These are phyloP conservation scores for Andrographis paniculata DNA, from an alignment of 305 asterid genomes.

Conservation along the genomic window DNA sequence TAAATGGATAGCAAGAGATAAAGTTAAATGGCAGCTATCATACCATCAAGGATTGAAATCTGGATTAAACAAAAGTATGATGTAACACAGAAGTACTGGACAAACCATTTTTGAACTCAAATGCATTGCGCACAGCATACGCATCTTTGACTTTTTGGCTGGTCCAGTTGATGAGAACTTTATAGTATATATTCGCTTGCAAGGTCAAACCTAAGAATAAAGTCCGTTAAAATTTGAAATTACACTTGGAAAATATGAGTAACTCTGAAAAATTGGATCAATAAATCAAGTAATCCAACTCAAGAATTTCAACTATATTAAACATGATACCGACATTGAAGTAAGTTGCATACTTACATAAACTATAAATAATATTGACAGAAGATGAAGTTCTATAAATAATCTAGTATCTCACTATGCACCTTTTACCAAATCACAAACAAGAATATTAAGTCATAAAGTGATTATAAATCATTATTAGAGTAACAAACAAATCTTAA, in stretches of 20 bases:
- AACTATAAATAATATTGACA: too few species aligned
- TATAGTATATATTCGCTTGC: slow-evolving; percentile 81
- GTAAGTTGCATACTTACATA: too few species aligned
- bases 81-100: slow-evolving; percentile 8
- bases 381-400: too few species aligned
- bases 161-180: slow-evolving; percentile 82
- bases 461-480: too few species aligned
- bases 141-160: slow-evolving; percentile 95
- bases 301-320: too few species aligned
- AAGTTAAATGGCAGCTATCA: neutral
- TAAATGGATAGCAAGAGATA: too few species aligned
- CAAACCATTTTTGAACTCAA: slow-evolving; percentile 79
- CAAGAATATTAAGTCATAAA: too few species aligned
- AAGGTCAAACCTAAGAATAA: slow-evolving; percentile 69
- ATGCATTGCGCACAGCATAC: slow-evolving; percentile 69
- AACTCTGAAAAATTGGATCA: slow-evolving; percentile 12
- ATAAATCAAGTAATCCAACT: too few species aligned
- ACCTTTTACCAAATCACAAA: too few species aligned
- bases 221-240: slow-evolving; percentile 9
- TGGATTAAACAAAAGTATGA: neutral
- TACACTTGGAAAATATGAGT: neutral
- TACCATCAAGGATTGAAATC: neutral
- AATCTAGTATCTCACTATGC: too few species aligned
- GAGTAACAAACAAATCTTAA: too few species aligned
- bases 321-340: too few species aligned